phyloP scores from a whole-genome alignment of 371 early-diverging fungal genomes.

The Mucor plumbeus region DNA sequence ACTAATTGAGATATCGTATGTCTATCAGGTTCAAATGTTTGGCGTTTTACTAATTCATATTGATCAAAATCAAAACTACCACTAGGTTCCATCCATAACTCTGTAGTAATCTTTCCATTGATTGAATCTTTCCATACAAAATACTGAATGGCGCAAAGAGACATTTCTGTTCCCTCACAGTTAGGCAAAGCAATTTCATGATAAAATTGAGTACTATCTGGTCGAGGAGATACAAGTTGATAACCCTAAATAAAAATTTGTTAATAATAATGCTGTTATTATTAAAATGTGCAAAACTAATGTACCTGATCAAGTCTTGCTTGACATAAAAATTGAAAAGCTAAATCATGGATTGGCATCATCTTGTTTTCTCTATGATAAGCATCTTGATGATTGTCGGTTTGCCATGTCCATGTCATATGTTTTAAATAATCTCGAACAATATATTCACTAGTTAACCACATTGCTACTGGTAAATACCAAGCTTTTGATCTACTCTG shows the following conservation, averaged over 20 bases:
- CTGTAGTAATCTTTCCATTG: constrained; percentile 67
- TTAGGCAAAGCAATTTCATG: constrained; percentile 54
- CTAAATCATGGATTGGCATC: constrained; percentile 73
- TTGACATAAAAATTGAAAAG: constrained; percentile 75
- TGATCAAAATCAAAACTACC: constrained; percentile 36
- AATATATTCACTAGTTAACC: constrained; percentile 55
- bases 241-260: constrained; percentile 31
- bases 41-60: constrained; percentile 49
- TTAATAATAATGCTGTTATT: background rate
- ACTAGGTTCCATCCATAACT: constrained; percentile 81
- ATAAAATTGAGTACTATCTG: constrained; percentile 71
- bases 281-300: background rate
- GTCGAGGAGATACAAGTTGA: constrained; percentile 60
- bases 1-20: constrained; percentile 68
- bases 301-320: constrained; percentile 69
- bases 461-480: constrained; percentile 48
- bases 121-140: constrained; percentile 68
- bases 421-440: constrained; percentile 67
- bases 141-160: constrained; percentile 67
- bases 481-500: constrained; percentile 35
- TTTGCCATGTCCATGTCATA: constrained; percentile 73
- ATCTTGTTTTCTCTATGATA: constrained; percentile 57
- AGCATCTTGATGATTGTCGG: constrained; percentile 54
- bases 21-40: constrained; percentile 65
- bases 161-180: constrained; percentile 21